Evolutionary conservation across 768 basidiomycete species (phyloP), one percentile per base, ranked within the genome.

Genomic region (Cystofilobasidium bisporidii): DNA sequence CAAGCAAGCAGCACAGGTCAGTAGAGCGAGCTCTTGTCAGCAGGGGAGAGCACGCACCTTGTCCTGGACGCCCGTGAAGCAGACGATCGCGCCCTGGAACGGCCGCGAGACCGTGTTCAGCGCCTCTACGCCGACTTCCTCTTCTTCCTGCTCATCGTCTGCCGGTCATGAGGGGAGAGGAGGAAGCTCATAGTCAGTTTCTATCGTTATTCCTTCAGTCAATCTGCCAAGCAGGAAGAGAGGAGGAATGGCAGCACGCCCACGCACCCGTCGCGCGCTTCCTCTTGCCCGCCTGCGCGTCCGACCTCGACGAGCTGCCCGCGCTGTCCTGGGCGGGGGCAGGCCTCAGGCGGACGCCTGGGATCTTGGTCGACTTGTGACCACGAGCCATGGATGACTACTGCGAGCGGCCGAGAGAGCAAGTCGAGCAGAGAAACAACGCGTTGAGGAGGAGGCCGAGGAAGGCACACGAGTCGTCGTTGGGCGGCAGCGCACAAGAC

Each of bases 1-100:
- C 63, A 65, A 67, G 30, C 47, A 61, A 30, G 17, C 24, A 68
- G n/a, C 45, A 11, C 53, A 63, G 18, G 41, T 45, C 3, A 43
- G 61, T 2, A 30, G 55, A 65, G n/a, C n/a, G n/a, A n/a, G n/a
- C n/a, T n/a, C n/a, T n/a, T n/a, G n/a, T n/a, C n/a, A n/a, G n/a
- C n/a, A n/a, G n/a, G n/a, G n/a, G 53, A 32, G 28, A 50, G 28
- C 4, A 28, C 82, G 50, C 67, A 87, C 89, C 83, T 89, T 91
- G 79, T 91, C 88, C 50, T 76, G 73, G n/a, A 86, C 80, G 9
- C 89, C 88, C 0, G 89, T 89, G 41, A 87, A 87, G 75, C 86
- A 89, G 1, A 91, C 71, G 0, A 84, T 78, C 24, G 87, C 78
- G 1, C 82, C 82, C 62, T 78, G 83, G 72, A 91, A 85, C 15